Base-by-base conservation (phyloP, 805 yeast species). In the Metschnikowia hibisci region DNA sequence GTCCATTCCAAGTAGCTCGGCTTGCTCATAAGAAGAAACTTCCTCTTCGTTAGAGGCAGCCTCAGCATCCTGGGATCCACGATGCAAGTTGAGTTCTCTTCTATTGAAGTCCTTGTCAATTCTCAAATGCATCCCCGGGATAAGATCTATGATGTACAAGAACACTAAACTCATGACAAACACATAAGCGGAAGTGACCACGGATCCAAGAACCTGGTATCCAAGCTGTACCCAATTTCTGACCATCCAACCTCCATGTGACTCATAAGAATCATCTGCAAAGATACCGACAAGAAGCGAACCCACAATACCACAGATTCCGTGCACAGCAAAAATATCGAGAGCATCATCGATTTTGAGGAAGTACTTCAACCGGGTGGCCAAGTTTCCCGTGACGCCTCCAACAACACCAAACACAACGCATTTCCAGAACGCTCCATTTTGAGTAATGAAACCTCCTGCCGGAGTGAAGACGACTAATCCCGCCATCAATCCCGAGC, bases 251-350 rank as follows among this genome's bases (percentile, higher is more conserved):
- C 75, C 75, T 4, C 75, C 75, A 15, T 53, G 32, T 1, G 72
- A 55, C 1, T 52, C 59, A 41, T 64, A 65, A 6, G 48, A 42
- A 9, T 52, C 46, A 31, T 63, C 63, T 13, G 73, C 71, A 52
- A 70, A 67, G 1, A 70, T 58, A 0, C 75, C 74, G 1, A 71
- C 68, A 28, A 70, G 51, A 10, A 70, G 29, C 2, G 71, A 65
- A 0, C 75, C 75, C 3, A 60, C 62, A 23, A 67, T 60, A 0
- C 75, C 75, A 18, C 69, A 64, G 5, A 68, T 55, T 0, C 74
- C 74, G 50, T 70, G 75, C 31, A 70, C 61, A 6, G 75, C 74
- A 52, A 69, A 69, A 4, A 69, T 56, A 49, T 70, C 75, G 32
- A 69, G 61, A 1, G 73, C 68, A 51, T 70, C 75, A 47, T 70